Evolutionary conservation across 192 early-diverging fungal genomes (phyloP).

Genomic region (Martensiomyces pterosporus): DNA sequence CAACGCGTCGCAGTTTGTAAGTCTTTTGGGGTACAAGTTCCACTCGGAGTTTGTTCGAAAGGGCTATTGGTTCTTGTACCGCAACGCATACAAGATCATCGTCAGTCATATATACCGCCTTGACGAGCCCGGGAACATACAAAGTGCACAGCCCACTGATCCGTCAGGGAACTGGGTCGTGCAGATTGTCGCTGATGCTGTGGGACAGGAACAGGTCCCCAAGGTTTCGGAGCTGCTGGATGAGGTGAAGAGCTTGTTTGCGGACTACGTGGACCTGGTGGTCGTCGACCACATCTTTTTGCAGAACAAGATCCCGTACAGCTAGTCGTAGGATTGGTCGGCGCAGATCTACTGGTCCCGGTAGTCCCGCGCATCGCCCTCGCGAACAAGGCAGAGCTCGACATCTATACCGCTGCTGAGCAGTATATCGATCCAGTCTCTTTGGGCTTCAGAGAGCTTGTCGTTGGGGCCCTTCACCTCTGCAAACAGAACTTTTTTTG

Average conservation of each 20-base stretch:
- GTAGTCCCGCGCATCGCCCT: no score
- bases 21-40: constrained; percentile 68
- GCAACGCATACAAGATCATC: constrained; percentile 51
- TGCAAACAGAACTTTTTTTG: constrained; percentile 54
- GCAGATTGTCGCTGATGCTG: constrained; percentile 54
- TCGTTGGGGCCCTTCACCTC: constrained; percentile 73
- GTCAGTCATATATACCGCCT: constrained; percentile 59
- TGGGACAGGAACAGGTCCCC: constrained; percentile 51
- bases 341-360: no score
- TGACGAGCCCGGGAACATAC: constrained; percentile 48
- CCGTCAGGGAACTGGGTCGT: constrained; percentile 57
- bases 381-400: constrained; percentile 59
- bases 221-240: constrained; percentile 47
- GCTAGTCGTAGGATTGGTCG: no score
- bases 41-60: constrained; percentile 62
- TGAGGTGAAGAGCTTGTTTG: constrained; percentile 50
- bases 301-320: constrained; percentile 49
- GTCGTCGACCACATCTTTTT: constrained; percentile 50
- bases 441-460: constrained; percentile 63
- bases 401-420: constrained; percentile 50
- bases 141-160: constrained; percentile 43
- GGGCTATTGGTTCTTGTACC: constrained; percentile 61
- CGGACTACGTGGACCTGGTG: constrained; percentile 53
- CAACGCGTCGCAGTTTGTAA: constrained; percentile 65
- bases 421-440: constrained; percentile 66